Evolutionary conservation across 352 stramenopile genomes (phyloP).

Genomic region (Globisporangium heterothallicum): DNA sequence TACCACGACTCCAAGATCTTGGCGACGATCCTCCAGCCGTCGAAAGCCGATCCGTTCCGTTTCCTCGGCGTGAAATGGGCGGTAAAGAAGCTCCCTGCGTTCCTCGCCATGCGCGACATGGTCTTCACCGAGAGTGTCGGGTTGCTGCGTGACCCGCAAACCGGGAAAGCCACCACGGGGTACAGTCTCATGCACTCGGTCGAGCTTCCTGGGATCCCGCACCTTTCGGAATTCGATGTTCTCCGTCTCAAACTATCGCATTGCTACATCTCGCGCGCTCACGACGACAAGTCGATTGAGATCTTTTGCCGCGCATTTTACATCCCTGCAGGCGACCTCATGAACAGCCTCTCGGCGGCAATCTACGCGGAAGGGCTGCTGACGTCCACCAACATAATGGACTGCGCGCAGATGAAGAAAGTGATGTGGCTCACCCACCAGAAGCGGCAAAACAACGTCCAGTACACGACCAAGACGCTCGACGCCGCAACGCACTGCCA

Average conservation of each 20-base stretch:
- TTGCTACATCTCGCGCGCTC: conserved; percentile 33
- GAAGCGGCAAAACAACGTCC: neutral
- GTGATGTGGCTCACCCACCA: conserved; percentile 49
- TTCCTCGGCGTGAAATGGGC: conserved; percentile 41
- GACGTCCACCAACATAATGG: conserved; percentile 31
- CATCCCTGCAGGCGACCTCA: conserved; percentile 32
- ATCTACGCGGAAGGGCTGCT: conserved; percentile 34
- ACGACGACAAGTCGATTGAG: conserved; percentile 22
- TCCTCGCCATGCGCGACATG: conserved; percentile 27
- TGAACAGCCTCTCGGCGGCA: conserved; percentile 25
- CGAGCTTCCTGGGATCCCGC: conserved; percentile 25
- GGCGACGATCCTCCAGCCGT: conserved; percentile 25
- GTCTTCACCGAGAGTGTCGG: conserved; percentile 28
- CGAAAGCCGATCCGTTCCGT: conserved; percentile 27
- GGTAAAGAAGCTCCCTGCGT: conserved; percentile 20
- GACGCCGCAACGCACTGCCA: conserved; percentile 10
- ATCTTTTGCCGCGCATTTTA: conserved; percentile 44
- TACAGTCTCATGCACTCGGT: conserved; percentile 35
- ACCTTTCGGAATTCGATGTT: conserved; percentile 28
- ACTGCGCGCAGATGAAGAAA: conserved; percentile 64
- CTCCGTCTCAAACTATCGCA: conserved; percentile 28
- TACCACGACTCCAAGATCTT: conserved; percentile 33
- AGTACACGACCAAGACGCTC: conserved; percentile 1
- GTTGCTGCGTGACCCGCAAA: neutral
- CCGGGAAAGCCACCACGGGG: conserved; percentile 6